Conservation (phyloP, 441 rosid species). For the Eutrema salsugineum region DNA sequence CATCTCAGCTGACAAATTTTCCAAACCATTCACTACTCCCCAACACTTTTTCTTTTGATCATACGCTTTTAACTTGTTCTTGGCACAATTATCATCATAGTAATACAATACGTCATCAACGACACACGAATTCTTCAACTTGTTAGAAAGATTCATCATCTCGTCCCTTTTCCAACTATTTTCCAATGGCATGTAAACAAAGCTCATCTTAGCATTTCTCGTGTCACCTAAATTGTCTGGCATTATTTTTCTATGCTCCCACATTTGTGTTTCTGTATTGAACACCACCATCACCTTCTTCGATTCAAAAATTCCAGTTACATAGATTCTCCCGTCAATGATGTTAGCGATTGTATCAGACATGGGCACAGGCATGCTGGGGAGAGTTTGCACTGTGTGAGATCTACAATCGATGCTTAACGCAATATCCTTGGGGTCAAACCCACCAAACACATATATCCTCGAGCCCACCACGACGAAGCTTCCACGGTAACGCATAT, state of each 20-base stretch:
- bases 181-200: neutral
- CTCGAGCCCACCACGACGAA: neutral
- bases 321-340: neutral
- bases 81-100: neutral
- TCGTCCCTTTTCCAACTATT: neutral
- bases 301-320: neutral
- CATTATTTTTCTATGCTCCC: neutral
- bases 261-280: neutral
- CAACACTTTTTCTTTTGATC: neutral
- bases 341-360: too few relatives aligned
- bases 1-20: neutral
- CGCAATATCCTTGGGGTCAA: too few relatives aligned
- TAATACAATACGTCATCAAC: neutral
- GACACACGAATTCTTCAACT: neutral
- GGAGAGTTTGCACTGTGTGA: neutral
- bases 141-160: neutral
- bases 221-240: neutral
- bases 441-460: neutral
- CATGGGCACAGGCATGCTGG: neutral
- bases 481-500: neutral
- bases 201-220: too few relatives aligned
- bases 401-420: neutral
- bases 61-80: neutral
- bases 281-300: neutral
- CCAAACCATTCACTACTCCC: neutral